Conservation (phyloP, 2,329 filamentous ascomycete species). For the Sodiomyces alkalinus region DNA sequence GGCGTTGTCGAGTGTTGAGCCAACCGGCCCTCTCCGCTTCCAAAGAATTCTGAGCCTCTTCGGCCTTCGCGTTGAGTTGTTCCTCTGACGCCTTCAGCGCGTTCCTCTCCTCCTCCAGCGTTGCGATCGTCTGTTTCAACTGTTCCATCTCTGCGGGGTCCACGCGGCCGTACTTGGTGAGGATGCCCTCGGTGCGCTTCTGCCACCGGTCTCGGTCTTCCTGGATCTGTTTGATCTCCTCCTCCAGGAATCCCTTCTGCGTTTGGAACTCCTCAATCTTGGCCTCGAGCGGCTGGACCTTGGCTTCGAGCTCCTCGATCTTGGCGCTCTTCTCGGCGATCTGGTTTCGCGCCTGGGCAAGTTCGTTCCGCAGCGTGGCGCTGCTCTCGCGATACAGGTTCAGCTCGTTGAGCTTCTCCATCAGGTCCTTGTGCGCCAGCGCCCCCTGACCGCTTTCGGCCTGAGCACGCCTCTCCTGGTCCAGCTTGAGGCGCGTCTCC, state of each 20-base stretch:
- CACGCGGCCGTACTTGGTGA: constrained; percentile 89
- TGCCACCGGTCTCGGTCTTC: constrained; percentile 92
- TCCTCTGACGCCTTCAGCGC: constrained; percentile 32
- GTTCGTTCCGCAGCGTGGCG: constrained; percentile 76
- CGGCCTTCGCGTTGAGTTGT: constrained; percentile 36
- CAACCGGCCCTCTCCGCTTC: constrained; percentile 40
- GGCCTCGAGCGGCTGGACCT: constrained; percentile 69
- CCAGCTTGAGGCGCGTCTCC: constrained; percentile 73
- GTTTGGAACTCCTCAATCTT: constrained; percentile 72
- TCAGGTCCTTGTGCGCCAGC: constrained; percentile 73
- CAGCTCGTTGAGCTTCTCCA: constrained; percentile 89
- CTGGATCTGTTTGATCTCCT: constrained; percentile 76
- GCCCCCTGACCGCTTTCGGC: constrained; percentile 59
- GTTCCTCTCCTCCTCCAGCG: constrained; percentile 50
- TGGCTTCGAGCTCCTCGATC: constrained; percentile 57
- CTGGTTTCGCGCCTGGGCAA: constrained; percentile 61
- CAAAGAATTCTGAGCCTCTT: constrained; percentile 33
- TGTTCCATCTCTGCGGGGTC: constrained; percentile 87
- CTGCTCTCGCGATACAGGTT: constrained; percentile 95
- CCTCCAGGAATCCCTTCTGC: constrained; percentile 65
- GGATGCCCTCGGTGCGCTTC: constrained; percentile 86
- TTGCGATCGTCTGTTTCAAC: constrained; percentile 62
- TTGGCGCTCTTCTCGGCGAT: constrained; percentile 60
- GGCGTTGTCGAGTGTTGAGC: constrained; percentile 33
- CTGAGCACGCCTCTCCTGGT: constrained; percentile 70